Evolutionary conservation across 2,329 filamentous ascomycete genomes (phyloP).

Genomic region (Aspergillus sp.): DNA sequence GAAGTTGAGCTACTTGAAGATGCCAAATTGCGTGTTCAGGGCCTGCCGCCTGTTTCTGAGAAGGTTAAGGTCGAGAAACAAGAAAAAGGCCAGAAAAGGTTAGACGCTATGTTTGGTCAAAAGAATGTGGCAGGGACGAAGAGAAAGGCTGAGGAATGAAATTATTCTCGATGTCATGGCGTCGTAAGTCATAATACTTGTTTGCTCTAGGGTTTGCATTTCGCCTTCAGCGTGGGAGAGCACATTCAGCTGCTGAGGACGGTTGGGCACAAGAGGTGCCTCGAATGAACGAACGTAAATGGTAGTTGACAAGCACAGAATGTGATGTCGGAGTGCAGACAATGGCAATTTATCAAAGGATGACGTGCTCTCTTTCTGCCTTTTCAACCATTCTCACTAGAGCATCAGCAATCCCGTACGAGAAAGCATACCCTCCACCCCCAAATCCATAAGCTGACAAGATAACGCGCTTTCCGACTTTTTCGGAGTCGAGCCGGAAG

Average conservation of each 20-base stretch:
- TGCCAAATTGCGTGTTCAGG: conserved; percentile 31
- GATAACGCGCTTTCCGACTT: conserved; percentile 24
- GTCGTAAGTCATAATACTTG: not conserved
- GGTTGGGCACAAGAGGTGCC: not conserved
- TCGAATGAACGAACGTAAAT: not conserved
- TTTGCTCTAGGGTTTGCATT: not conserved
- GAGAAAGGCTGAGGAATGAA: conserved; percentile 16
- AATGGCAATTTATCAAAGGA: conserved; percentile 14
- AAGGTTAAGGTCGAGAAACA: conserved; percentile 31
- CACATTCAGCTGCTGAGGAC: not conserved
- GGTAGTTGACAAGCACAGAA: not conserved
- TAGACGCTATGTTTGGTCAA: conserved; percentile 29
- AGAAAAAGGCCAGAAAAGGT: conserved; percentile 33
- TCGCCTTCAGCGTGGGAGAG: not conserved
- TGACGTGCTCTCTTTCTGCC: conserved; percentile 32
- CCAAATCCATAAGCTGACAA: conserved; percentile 41
- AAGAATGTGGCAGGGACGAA: conserved; percentile 18
- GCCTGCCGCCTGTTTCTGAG: conserved; percentile 35
- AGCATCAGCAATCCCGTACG: conserved; percentile 37
- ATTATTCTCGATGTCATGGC: not conserved
- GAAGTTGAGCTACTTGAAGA: conserved; percentile 36
- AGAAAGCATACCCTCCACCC: conserved; percentile 40
- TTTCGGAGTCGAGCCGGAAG: conserved; percentile 35
- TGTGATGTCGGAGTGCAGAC: not conserved
- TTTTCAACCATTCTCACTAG: conserved; percentile 36